A percentile compares a stretch with the other conserved stretches of the same genome.
Evolutionary conservation across 805 yeast genomes (phyloP).

Genomic region (Metahyphopichia silvanorum): DNA sequence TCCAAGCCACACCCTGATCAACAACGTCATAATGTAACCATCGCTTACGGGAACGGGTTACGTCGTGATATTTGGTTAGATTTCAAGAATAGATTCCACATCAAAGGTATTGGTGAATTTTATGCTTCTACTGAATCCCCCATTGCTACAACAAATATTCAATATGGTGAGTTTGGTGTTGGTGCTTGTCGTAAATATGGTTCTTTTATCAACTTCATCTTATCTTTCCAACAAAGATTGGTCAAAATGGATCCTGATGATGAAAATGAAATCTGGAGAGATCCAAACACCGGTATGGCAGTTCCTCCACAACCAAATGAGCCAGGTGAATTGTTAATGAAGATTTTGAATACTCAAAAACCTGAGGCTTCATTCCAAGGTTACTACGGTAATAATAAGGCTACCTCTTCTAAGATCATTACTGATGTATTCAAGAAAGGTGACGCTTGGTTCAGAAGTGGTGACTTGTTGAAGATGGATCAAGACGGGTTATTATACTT

Average conservation of each 20-base stretch:
- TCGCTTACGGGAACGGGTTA: slow-evolving; percentile 89
- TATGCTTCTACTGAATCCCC: slow-evolving; percentile 95
- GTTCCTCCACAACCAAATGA: slow-evolving; percentile 51
- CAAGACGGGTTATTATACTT: slow-evolving; percentile 69
- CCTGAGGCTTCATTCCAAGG: slow-evolving; percentile 85
- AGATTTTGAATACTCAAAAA: slow-evolving; percentile 58
- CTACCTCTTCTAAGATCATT: slow-evolving; percentile 73
- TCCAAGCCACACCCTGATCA: slow-evolving; percentile 67
- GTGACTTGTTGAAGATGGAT: slow-evolving; percentile 76
- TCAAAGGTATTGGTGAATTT: slow-evolving; percentile 79
- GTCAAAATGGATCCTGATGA: slow-evolving; percentile 81
- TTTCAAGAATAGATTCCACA: slow-evolving; percentile 73
- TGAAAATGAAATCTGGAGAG: slow-evolving; percentile 66
- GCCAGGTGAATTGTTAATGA: slow-evolving; percentile 88
- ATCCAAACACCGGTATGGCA: slow-evolving; percentile 62
- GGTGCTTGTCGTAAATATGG: slow-evolving; percentile 90
- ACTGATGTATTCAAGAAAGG: slow-evolving; percentile 76
- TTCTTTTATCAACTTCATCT: slow-evolving; percentile 46
- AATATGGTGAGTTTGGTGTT: slow-evolving; percentile 72
- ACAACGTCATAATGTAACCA: slow-evolving; percentile 51
- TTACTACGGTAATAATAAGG: slow-evolving; percentile 74
- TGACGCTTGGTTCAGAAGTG: slow-evolving; percentile 88
- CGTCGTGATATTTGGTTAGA: slow-evolving; percentile 85
- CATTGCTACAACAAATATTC: slow-evolving; percentile 77
- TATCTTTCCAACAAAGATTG: slow-evolving; percentile 54